These are phyloP conservation scores for Phytophthora palmivora DNA, from an alignment of 352 stramenopile species.

Conservation along the genomic window DNA sequence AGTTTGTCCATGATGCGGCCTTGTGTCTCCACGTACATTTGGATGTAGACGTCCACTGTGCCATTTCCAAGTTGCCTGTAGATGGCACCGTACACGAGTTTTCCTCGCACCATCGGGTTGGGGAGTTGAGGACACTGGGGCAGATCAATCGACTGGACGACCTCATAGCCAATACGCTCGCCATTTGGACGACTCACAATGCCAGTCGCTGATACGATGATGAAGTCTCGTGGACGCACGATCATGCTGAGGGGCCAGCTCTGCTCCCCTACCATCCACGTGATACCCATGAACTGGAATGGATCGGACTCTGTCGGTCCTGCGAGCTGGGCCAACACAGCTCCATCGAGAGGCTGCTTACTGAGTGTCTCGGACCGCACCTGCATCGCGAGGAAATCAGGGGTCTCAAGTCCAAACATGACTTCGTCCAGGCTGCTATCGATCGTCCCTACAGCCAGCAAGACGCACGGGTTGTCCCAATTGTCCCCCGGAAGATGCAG, in stretches of 20 bases:
- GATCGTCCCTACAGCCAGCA: constrained; percentile 18
- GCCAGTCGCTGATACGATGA: constrained; percentile 31
- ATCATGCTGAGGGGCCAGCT: constrained; percentile 18
- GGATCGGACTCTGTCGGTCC: constrained; percentile 26
- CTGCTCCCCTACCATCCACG: constrained; percentile 22
- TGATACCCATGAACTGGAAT: constrained; percentile 38
- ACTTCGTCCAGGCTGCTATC: constrained; percentile 15
- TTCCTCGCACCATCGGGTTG: constrained; percentile 17
- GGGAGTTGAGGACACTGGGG: constrained; percentile 12
- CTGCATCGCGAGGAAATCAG: constrained; percentile 13
- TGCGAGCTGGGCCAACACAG: constrained; percentile 35
- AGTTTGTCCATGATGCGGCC: constrained; percentile 11
- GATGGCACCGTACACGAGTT: constrained; percentile 10
- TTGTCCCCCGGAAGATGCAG: constrained; percentile 5
- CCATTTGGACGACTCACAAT: constrained; percentile 27
- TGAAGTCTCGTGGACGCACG: constrained; percentile 33
- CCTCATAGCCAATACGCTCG: constrained; percentile 42
- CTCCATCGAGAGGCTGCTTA: background rate
- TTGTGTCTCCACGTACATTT: constrained; percentile 15
- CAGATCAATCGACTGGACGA: constrained; percentile 52
- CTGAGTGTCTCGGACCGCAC: constrained; percentile 18
- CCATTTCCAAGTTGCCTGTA: constrained; percentile 14
- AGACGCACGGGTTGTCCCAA: constrained; percentile 16
- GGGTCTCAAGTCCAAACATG: constrained; percentile 21
- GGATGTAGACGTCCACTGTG: constrained; percentile 18